phyloP scores from a whole-genome alignment of 2,329 filamentous ascomycete species.

The Tolypocladium ovalisporum region DNA sequence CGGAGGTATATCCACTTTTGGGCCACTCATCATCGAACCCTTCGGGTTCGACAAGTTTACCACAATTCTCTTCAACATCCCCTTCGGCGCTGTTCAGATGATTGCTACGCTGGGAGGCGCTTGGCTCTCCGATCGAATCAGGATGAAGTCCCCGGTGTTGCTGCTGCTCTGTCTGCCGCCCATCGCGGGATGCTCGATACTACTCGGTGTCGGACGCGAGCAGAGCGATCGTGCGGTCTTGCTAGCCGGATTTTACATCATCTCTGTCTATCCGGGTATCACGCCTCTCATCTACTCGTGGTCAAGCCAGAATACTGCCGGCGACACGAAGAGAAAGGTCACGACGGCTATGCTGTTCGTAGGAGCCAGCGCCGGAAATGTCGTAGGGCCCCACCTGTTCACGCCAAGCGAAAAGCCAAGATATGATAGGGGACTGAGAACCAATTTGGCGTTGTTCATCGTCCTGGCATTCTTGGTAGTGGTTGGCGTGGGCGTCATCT shows the following conservation, averaged over 20 bases:
- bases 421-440: constrained; percentile 39
- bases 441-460: constrained; percentile 51
- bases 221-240: constrained; percentile 34
- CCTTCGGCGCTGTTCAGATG: constrained; percentile 48
- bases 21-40: constrained; percentile 45
- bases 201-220: constrained; percentile 37
- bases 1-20: constrained; percentile 45
- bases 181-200: constrained; percentile 43
- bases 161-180: constrained; percentile 44
- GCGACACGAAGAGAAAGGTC: constrained; percentile 59
- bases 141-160: constrained; percentile 46
- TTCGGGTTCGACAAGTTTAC: constrained; percentile 47
- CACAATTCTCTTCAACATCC: constrained; percentile 52
- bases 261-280: constrained; percentile 43
- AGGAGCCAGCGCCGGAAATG: constrained; percentile 54
- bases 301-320: constrained; percentile 53
- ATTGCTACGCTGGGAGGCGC: constrained; percentile 46
- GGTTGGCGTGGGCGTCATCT: constrained; percentile 33
- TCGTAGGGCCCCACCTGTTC: constrained; percentile 55
- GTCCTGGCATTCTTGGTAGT: constrained; percentile 40
- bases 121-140: constrained; percentile 40
- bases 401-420: constrained; percentile 35
- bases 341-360: constrained; percentile 55
- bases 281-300: constrained; percentile 50
- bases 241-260: constrained; percentile 45